Base-by-base conservation (phyloP, 192 early-diverging fungal species). In the Rhizoclosmatium sp. region DNA sequence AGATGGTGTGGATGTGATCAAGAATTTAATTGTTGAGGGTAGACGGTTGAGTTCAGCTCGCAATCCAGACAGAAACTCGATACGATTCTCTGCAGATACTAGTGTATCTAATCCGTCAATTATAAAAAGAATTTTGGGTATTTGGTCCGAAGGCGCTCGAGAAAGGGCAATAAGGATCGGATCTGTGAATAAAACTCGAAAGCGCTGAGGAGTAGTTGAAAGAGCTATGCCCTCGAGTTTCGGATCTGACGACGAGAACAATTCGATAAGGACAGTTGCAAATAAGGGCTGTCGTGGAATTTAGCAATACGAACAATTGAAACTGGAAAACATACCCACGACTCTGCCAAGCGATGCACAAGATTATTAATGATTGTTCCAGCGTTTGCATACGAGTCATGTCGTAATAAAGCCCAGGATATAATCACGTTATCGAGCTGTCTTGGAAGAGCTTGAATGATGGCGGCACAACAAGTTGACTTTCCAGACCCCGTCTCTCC, bases 401-500 rank as follows among this genome's bases (percentile, higher is more conserved):
- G 54, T 46, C 58, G 51, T 49, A 60, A 45, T 0, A 71, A 42
- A 14, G 39, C 69, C 65, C 66, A 79, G 14, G 78, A 23, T n/a
- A 60, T 14, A 46, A 41, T 45, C 2, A 45, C 60, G 9, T 61
- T 59, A 7, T 9, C 40, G 41, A 21, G n/a, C 5, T 47, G 19
- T 47, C 44, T 5, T 45, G 65, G 56, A 42, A 68, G 54, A 60
- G 71, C 12, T 71, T 64, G 41, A 31, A 75, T 75, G n/a, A 64
- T 16, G 45, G 73, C 73, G 39, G 68, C 65, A 44, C 21, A 31
- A 23, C 54, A 67, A 19, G 46, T 45, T 14, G 54, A 44, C 70
- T 79, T 79, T 4, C 78, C 78, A 40, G 65, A 19, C 4, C 78
- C 66, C 58, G 5, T 41, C 12, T n/a, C 41, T 21, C 78, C 78